Base-by-base conservation (phyloP, 2,329 filamentous ascomycete genomes). In the Claviceps monticola region DNA sequence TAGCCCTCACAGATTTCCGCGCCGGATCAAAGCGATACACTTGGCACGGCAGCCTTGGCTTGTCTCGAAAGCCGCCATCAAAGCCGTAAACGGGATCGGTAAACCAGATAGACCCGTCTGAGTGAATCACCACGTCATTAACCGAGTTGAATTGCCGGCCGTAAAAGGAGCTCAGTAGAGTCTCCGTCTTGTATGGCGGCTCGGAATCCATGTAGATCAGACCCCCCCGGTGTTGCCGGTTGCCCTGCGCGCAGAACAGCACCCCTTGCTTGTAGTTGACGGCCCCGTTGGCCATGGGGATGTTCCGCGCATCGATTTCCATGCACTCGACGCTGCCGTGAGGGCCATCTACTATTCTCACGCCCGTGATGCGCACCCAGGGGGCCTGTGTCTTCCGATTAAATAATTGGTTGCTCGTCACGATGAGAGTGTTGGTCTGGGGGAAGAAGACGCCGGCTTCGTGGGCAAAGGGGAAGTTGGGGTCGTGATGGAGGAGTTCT, bases 61-160 rank as follows among this genome's bases (percentile, higher is more conserved):
- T 56, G 0, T 74, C 74, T 0, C 79, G 70, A 57, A 83, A 82
- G 23, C 76, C 69, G 58, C 83, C 79, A 43, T 76, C 68, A 54
- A 70, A 76, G 3, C 78, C 80, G 56, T 83, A 83, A 7, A 73
- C 69, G 0, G 76, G 74, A 53, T 84, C 80, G 1, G 79, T 83
- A 58, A 84, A 83, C 67, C 80, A 84, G n/a, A 83, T 65, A 26
- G 78, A 72, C n/a, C 71, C 70, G 11, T 63, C 61, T 34, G 78
- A 70, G 56, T 81, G 72, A 51, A 79, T 60, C 1, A 71, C 69
- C 0, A 78, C 69, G 54, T 83, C 80, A 56, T 82, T 82, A 11
- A 81, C 63, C 0, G 78, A 81, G 60, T 74, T 79, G 64, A 82
- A 83, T 42, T 74, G 69, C 2, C 78, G 72, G 17, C 79, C 78